Evolutionary conservation across 148 eudicot genomes (phyloP).

Genomic region (Rhododendron mucronatum): DNA sequence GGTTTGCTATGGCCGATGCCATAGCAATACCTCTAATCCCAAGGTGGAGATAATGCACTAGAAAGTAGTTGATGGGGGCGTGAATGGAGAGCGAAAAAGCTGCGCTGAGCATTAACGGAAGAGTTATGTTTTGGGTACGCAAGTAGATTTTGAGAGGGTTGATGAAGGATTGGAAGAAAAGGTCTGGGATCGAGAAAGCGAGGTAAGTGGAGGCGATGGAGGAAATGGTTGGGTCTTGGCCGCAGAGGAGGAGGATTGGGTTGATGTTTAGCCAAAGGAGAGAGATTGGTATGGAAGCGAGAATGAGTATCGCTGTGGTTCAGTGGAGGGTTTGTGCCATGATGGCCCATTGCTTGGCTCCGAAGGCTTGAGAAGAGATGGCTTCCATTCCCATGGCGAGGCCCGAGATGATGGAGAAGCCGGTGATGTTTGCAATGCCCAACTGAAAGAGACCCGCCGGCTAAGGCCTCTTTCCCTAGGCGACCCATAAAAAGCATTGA

Average conservation of each 20-base stretch:
- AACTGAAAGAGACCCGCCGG: slow-evolving; percentile 65
- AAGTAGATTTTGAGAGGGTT: slow-evolving; percentile 38
- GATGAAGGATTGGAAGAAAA: slow-evolving; percentile 24
- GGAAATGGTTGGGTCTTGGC: slow-evolving; percentile 28
- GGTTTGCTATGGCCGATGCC: slow-evolving; percentile 7
- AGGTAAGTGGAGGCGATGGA: slow-evolving; percentile 28
- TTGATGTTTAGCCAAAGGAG: slow-evolving; percentile 34
- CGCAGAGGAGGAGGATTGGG: slow-evolving; percentile 24
- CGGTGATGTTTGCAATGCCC: slow-evolving; percentile 77
- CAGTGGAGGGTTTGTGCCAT: slow-evolving; percentile 54
- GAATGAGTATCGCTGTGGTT: slow-evolving; percentile 23
- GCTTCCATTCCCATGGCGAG: slow-evolving; percentile 82
- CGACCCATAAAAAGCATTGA: slow-evolving; percentile 63
- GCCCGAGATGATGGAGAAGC: slow-evolving; percentile 45
- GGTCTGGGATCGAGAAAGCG: slow-evolving; percentile 30
- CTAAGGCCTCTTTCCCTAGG: slow-evolving; percentile 50
- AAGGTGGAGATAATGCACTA: slow-evolving; percentile 6
- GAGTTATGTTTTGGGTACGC: slow-evolving; percentile 29
- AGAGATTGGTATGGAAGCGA: slow-evolving; percentile 31
- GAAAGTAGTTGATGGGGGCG: slow-evolving; percentile 29
- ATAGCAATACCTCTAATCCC: slow-evolving; percentile 35
- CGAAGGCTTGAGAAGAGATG: slow-evolving; percentile 70
- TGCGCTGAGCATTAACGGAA: slow-evolving; percentile 29
- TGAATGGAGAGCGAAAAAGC: slow-evolving; percentile 24
- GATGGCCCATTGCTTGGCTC: slow-evolving; percentile 53